phyloP scores from a whole-genome alignment of 1,284 basidiomycete genomes.

The Cerioporus squamosus region DNA sequence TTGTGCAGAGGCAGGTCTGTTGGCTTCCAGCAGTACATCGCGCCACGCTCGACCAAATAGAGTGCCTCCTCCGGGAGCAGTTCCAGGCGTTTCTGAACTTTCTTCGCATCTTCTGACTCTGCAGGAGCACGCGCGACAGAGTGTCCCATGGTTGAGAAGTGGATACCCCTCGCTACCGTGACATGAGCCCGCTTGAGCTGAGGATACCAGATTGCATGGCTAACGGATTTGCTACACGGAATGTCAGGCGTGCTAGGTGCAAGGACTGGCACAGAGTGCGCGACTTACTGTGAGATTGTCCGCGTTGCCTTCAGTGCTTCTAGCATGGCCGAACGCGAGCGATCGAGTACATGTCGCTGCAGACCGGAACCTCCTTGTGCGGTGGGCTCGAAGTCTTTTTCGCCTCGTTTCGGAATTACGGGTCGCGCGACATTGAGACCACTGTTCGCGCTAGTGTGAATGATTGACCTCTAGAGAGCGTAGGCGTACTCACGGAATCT shows the following conservation, averaged over 20 bases:
- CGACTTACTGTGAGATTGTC: slow-evolving; percentile 69
- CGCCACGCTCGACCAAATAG: slow-evolving; percentile 90
- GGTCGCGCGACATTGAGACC: slow-evolving; percentile 38
- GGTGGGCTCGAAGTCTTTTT: slow-evolving; percentile 94
- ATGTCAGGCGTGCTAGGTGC: neutral
- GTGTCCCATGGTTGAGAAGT: slow-evolving; percentile 81
- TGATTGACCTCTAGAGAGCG: neutral
- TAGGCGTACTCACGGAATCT: slow-evolving; percentile 44
- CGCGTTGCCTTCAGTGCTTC: slow-evolving; percentile 76
- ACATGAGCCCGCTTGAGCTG: slow-evolving; percentile 68
- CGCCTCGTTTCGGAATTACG: slow-evolving; percentile 88
- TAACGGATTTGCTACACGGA: slow-evolving; percentile 68
- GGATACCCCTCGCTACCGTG: slow-evolving; percentile 73
- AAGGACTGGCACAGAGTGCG: no score
- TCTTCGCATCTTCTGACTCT: slow-evolving; percentile 38
- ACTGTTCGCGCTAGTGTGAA: slow-evolving; percentile 14
- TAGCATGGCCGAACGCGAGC: slow-evolving; percentile 82
- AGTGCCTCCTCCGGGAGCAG: slow-evolving; percentile 93
- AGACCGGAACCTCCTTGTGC: slow-evolving; percentile 76
- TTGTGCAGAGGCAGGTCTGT: slow-evolving; percentile 26
- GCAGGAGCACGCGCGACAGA: slow-evolving; percentile 53
- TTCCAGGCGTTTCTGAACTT: slow-evolving; percentile 68
- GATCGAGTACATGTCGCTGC: slow-evolving; percentile 77
- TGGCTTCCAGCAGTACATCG: slow-evolving; percentile 81
- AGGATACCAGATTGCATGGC: slow-evolving; percentile 77